Evolutionary conservation across 306 rosid genomes (phyloP), one percentile per base, ranked within the genome.

Genomic region (Quercus alba): DNA sequence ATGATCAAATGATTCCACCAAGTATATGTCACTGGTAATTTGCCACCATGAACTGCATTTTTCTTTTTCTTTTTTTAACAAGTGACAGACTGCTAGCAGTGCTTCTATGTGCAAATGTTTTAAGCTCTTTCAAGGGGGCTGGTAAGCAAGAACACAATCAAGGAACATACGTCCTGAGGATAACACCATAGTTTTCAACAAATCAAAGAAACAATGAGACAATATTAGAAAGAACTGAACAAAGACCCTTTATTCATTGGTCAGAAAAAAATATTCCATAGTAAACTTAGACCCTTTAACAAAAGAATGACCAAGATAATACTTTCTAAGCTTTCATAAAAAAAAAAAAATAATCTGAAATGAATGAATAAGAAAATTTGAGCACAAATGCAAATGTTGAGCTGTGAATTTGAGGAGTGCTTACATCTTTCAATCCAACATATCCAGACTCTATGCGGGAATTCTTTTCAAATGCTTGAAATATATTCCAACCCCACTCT

Each of bases 401-500:
- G 59, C 44, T 3, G 28, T 77, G 79, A 77, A 72, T 72, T 76
- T 74, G 21, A 81, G 71, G 84, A 44, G 78, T 61, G 74, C 99
- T 78, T 85, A 96, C 99, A 78, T 96, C 99, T 93, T 91, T 91
- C 75, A 96, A 87, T 78, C 99, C 99, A 72, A 96, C 99, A 73
- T 96, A 96, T 81, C 99, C 99, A 0, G 97, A 80, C 78, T 96
- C 99, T 0, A 88, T 1, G 55, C 98, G 99, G 76, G 97, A 96
- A 89, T 91, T 91, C 92, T 91, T 93, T 84, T 96, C 99, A 26
- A 96, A 96, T 80, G 99, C 99, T 88, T 91, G 97, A 84, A 96
- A 96, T 83, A 93, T 96, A 79, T 96, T 93, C 99, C 99, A 96
- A 78, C 98, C 98, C 99, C 99, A 96, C 74, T 96, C 99, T 87